These are phyloP conservation scores for Pascua sp. DNA, from an alignment of 1,284 basidiomycete genomes.

Conservation along the genomic window DNA sequence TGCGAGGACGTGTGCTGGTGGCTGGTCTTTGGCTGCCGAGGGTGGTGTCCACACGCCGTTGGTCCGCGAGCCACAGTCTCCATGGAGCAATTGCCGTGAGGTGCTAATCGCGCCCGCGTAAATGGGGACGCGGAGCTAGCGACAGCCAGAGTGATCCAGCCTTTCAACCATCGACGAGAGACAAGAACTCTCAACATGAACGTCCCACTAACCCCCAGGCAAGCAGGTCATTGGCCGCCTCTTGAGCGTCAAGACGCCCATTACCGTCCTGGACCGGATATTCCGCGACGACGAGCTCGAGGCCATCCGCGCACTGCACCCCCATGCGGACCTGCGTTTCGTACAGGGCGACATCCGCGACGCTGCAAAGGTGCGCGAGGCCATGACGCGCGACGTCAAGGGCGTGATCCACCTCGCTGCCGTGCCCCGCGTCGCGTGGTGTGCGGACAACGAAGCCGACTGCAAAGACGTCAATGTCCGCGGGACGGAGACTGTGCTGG, in stretches of 20 bases:
- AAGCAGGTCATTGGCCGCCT: conserved; percentile 26
- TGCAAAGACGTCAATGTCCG: conserved; percentile 32
- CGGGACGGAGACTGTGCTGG: conserved; percentile 24
- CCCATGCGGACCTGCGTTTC: conserved; percentile 15
- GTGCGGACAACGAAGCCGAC: conserved; percentile 29
- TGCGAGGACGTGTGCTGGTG: too few species aligned
- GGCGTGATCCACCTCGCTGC: conserved; percentile 36
- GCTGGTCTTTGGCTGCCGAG: too few species aligned
- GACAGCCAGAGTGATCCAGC: too few species aligned
- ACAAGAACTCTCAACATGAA: too few species aligned
- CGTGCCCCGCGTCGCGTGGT: conserved; percentile 30
- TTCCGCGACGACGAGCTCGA: conserved; percentile 26
- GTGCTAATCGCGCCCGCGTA: too few species aligned
- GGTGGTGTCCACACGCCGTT: too few species aligned
- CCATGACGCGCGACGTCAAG: conserved; percentile 22
- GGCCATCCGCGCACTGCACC: conserved; percentile 11
- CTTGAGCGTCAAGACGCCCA: conserved; percentile 12
- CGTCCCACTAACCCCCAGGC: conserved; percentile 10
- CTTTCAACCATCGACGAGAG: too few species aligned
- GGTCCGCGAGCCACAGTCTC: too few species aligned
- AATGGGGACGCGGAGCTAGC: too few species aligned
- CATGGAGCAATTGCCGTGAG: too few species aligned
- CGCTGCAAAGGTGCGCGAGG: conserved; percentile 7
- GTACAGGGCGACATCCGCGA: conserved; percentile 31
- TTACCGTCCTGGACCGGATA: conserved; percentile 27